phyloP scores from a whole-genome alignment of 441 rosid species.

The Populus trichocarpa region DNA sequence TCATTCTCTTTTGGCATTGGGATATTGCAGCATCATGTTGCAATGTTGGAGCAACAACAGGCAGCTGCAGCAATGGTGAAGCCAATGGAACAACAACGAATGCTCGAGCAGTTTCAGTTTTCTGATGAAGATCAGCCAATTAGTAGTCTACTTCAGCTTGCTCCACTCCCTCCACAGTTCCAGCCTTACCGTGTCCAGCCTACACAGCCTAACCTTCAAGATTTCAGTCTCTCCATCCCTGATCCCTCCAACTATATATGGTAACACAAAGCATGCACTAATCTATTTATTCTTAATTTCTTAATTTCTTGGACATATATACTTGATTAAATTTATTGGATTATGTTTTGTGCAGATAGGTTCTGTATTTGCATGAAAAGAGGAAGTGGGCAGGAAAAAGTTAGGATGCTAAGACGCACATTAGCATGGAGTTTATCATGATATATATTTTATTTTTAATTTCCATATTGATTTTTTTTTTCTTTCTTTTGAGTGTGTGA shows the following conservation, averaged over 20 bases:
- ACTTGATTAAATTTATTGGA: background rate
- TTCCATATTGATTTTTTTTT: too few species aligned
- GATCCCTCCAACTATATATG: conserved; percentile 7
- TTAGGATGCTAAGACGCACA: background rate
- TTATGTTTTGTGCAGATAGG: background rate
- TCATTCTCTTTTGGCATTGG: background rate
- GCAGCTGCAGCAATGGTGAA: conserved; percentile 7
- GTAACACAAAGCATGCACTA: background rate
- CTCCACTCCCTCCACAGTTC: conserved; percentile 6
- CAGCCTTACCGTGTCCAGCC: conserved; percentile 13
- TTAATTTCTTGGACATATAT: background rate
- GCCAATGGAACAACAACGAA: background rate
- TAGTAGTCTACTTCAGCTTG: conserved; percentile 24
- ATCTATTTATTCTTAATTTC: background rate
- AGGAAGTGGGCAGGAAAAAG: background rate
- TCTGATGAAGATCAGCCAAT: conserved; percentile 2
- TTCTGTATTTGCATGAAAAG: background rate
- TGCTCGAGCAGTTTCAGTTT: conserved; percentile 10
- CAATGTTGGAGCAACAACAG: conserved; percentile 10
- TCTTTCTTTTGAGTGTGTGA: too few species aligned
- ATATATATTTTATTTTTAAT: too few species aligned
- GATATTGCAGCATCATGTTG: background rate
- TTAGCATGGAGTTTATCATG: background rate
- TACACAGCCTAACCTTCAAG: conserved; percentile 22
- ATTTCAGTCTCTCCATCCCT: conserved; percentile 16